Conservation (phyloP, 73 alveolate genomes). For the Diophrys sp. region DNA sequence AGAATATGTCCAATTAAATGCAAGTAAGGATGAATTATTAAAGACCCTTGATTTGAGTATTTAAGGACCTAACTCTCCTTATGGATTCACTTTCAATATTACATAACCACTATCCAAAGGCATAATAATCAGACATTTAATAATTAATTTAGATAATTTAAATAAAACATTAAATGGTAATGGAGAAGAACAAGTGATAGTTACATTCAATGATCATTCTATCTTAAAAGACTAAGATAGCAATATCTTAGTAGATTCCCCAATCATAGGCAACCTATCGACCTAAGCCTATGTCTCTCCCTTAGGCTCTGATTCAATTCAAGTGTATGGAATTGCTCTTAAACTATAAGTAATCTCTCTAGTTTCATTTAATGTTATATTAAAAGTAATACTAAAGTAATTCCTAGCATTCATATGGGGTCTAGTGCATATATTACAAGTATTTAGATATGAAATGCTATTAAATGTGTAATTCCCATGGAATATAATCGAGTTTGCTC, state of each 20-base stretch:
- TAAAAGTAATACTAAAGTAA: background rate
- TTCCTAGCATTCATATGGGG: background rate
- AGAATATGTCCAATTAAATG: background rate
- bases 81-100: background rate
- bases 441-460: background rate
- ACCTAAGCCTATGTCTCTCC: background rate
- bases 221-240: background rate
- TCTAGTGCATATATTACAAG: background rate
- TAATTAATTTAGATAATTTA: too few species aligned
- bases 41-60: background rate
- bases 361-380: too few species aligned
- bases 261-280: background rate
- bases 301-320: background rate
- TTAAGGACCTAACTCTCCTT: background rate
- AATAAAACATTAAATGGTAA: background rate
- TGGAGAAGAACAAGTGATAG: background rate
- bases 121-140: background rate
- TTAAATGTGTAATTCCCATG: background rate
- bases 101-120: background rate
- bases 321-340: background rate
- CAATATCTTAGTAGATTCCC: background rate
- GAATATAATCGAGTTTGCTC: background rate
- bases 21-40: background rate
- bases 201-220: background rate
- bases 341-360: too few species aligned